These are phyloP conservation scores for Lactifluus hygrophoroides DNA, from an alignment of 768 basidiomycete genomes.

Conservation along the genomic window DNA sequence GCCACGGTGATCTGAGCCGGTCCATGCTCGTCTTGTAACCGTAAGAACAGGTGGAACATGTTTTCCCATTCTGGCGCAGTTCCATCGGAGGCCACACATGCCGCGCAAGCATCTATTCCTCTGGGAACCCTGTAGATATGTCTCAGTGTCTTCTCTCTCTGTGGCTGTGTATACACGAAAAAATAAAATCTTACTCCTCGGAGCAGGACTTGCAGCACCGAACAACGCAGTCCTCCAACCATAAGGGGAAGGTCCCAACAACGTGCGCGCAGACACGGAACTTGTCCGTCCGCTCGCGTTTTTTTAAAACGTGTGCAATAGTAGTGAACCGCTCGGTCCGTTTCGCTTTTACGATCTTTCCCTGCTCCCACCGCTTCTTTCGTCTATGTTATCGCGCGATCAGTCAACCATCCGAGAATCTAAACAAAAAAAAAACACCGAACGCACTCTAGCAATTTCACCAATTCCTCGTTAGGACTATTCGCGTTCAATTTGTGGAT, in stretches of 20 bases:
- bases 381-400: background rate
- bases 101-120: background rate
- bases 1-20: constrained; percentile 7
- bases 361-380: constrained; percentile 4
- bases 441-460: constrained; percentile 10
- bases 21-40: constrained; percentile 14
- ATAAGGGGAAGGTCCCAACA: constrained; percentile 13
- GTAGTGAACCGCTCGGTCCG: constrained; percentile 5
- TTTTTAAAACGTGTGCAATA: constrained; percentile 6
- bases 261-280: constrained; percentile 18
- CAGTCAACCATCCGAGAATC: background rate
- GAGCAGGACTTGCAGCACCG: constrained; percentile 11
- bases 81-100: constrained; percentile 1
- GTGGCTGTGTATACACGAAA: no score
- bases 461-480: constrained; percentile 12
- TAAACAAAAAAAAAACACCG: background rate
- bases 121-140: constrained; percentile 5
- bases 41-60: constrained; percentile 12
- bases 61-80: background rate
- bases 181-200: constrained; percentile 1
- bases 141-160: background rate
- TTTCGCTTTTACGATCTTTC: background rate
- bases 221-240: constrained; percentile 11
- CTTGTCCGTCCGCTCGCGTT: background rate
- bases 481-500: constrained; percentile 13